Evolutionary conservation across 352 stramenopile species (phyloP).

Genomic region (Phytophthora foliorum): DNA sequence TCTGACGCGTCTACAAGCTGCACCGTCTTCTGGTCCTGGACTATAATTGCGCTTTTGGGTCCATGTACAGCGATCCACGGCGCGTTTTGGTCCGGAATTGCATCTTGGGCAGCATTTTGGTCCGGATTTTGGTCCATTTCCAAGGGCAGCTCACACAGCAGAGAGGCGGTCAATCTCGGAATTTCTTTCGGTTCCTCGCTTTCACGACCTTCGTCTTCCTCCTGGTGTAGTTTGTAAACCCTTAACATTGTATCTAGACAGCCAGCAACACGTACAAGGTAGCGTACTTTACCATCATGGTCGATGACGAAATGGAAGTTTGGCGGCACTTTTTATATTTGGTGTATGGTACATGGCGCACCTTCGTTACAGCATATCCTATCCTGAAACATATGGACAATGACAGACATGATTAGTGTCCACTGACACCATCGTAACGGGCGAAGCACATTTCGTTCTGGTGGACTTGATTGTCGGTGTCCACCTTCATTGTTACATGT

Average conservation of each 20-base stretch:
- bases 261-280: not conserved
- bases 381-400: too few relatives aligned
- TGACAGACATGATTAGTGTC: too few relatives aligned
- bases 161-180: not conserved
- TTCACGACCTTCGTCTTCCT: not conserved
- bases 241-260: slow-evolving; percentile 5
- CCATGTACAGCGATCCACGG: slow-evolving; percentile 25
- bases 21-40: slow-evolving; percentile 1
- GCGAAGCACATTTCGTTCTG: too few relatives aligned
- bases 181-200: not conserved
- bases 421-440: too few relatives aligned
- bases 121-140: slow-evolving; percentile 2
- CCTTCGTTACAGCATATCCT: too few relatives aligned
- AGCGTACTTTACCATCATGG: not conserved
- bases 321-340: too few relatives aligned
- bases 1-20: slow-evolving; percentile 2
- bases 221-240: not conserved
- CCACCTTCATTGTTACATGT: too few relatives aligned
- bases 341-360: too few relatives aligned
- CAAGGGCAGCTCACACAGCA: slow-evolving; percentile 13
- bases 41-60: slow-evolving; percentile 21
- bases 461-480: too few relatives aligned
- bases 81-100: slow-evolving; percentile 15
- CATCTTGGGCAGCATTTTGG: not conserved
- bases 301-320: too few relatives aligned